These are phyloP conservation scores for Alternaria infectoria DNA, from an alignment of 2,329 filamentous ascomycete species.

Conservation along the genomic window DNA sequence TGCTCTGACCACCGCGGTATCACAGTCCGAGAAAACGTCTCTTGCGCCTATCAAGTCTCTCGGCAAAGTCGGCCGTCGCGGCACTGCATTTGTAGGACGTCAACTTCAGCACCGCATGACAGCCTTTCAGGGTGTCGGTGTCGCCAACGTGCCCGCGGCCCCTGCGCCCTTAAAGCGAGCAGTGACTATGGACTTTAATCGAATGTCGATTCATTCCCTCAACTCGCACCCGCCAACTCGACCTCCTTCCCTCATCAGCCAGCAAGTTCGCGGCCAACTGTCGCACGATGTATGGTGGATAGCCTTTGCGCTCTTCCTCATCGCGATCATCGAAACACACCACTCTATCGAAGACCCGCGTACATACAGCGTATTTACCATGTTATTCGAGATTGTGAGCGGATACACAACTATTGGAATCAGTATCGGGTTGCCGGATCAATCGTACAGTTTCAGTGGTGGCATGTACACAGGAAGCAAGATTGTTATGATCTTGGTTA, in stretches of 20 bases:
- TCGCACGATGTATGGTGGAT: slow-evolving; percentile 34
- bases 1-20: slow-evolving; percentile 12
- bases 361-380: slow-evolving; percentile 29
- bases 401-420: slow-evolving; percentile 32
- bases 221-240: slow-evolving; percentile 15
- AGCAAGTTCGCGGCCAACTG: slow-evolving; percentile 30
- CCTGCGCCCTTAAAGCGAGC: slow-evolving; percentile 14
- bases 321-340: slow-evolving; percentile 30
- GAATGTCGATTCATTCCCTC: slow-evolving; percentile 26
- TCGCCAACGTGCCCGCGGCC: slow-evolving; percentile 15
- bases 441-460: slow-evolving; percentile 28
- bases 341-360: slow-evolving; percentile 27
- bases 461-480: slow-evolving; percentile 30
- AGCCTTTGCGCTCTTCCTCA: slow-evolving; percentile 28
- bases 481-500: slow-evolving; percentile 26
- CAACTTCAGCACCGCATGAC: slow-evolving; percentile 30
- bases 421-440: slow-evolving; percentile 27
- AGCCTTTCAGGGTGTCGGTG: slow-evolving; percentile 29
- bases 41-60: slow-evolving; percentile 10
- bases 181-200: slow-evolving; percentile 24
- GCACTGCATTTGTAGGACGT: slow-evolving; percentile 28
- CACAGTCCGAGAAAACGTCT: slow-evolving; percentile 8
- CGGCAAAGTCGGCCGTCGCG: slow-evolving; percentile 18
- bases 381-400: slow-evolving; percentile 29
- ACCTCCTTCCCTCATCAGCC: slow-evolving; percentile 26